Evolutionary conservation across 2,329 filamentous ascomycete genomes (phyloP), one percentile per base, ranked within the genome.

Genomic region (Colletotrichum agaves): DNA sequence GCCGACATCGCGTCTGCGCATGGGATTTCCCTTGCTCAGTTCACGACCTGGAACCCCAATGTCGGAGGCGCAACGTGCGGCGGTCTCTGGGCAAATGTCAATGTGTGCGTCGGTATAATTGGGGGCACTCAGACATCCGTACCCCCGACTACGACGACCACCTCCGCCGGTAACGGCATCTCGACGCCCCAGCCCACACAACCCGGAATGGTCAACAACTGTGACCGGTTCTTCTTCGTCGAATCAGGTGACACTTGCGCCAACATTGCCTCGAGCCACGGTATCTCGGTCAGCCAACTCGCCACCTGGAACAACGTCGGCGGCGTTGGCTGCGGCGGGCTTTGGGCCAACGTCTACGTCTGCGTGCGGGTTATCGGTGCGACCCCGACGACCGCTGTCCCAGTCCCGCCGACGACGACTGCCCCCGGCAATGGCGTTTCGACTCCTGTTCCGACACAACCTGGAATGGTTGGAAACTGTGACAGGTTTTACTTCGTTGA

Each of bases 381-480:
- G n/a, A n/a, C n/a, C n/a, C n/a, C n/a, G n/a, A n/a, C n/a, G n/a
- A n/a, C n/a, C n/a, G n/a, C n/a, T n/a, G n/a, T n/a, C n/a, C n/a
- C n/a, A n/a, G n/a, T n/a, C n/a, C n/a, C n/a, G n/a, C n/a, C n/a
- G n/a, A n/a, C n/a, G n/a, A n/a, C n/a, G n/a, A n/a, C n/a, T n/a
- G n/a, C n/a, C n/a, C n/a, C n/a, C n/a, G n/a, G n/a, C n/a, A n/a
- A n/a, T n/a, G n/a, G 72, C 5, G 72, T 77, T 49, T 44, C 70
- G 1, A 77, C 75, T 2, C 76, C 76, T 0, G 69, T 69, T 15
- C 75, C 77, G 4, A 73, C 65, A 7, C 75, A 77, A 56, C 58
- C 71, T 1, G 72, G 72, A 35, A 76, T 78, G 70, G 69, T 72
- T 12, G 53, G 63, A 8, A 75, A 75, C 62, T 78, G 76, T 23